Evolutionary conservation across 2,329 filamentous ascomycete genomes (phyloP), one percentile per base, ranked within the genome.

Genomic region (Aspergillus japonicus): DNA sequence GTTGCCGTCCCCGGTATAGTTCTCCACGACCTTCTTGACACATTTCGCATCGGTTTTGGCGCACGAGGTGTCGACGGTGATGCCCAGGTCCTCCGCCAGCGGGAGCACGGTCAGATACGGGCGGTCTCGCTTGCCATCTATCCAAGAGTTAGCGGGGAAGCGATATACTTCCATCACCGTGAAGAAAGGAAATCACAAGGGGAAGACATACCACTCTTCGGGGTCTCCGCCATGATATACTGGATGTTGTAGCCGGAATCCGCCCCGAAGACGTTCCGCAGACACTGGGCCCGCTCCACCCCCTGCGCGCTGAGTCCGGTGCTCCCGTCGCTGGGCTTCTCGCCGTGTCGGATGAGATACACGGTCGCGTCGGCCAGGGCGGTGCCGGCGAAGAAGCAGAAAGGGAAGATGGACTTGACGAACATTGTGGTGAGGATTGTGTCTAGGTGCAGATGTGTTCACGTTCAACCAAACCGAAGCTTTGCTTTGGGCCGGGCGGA

Each of bases 321-420:
- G 35, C 76, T 75, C 16, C 78, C 78, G 42, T 78, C 71, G 1
- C 67, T 58, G 2, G 85, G 85, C 71, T 88, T 88, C 71, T 88
- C 86, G 60, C 85, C 86, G 64, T 88, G 86, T 19, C 85, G 82
- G 69, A 88, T 88, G 8, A 88, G 73, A 68, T 86, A 88, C 33
- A 88, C 82, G 0, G 81, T 87, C 1, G 84, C 80, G 10, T 64
- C 60, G 14, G 70, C 69, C 1, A 70, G 21, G 7, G 61, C 61
- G 4, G 63, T 62, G 5, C 62, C 49, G 4, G 66, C 61, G 16
- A 66, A 19, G 31, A 68, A 51, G 48, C 51, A 50, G 14, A 62
- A 26, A 4, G 57, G 29, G 5, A 63, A 1, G 33, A 62, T 39
- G 6, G 51, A 23, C 16, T 44, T 62, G 26, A 52, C 31, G 50